Evolutionary conservation across 2,329 filamentous ascomycete genomes (phyloP), one percentile per base, ranked within the genome.

Genomic region (Tricladium varicosporioides): DNA sequence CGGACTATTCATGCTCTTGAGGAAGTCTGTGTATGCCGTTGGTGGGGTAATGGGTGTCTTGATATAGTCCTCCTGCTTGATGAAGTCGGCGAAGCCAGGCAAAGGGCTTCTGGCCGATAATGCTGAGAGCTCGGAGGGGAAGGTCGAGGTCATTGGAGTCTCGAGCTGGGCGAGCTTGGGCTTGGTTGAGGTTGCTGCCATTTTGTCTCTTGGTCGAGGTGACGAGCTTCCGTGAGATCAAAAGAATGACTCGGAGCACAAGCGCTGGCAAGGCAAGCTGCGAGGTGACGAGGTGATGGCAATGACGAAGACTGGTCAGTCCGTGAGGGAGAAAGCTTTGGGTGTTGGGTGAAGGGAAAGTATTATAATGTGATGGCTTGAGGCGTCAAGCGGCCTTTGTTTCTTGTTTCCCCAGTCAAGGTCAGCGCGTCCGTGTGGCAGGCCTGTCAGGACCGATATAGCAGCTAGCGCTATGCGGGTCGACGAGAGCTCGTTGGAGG

Each of bases 21-120:
- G 85, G 70, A 97, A 97, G 69, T 97, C 92, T 64, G 91, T 88
- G 71, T 97, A 97, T 57, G 93, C 92, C 18, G 83, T 80, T 2
- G 93, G 93, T 52, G 93, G 93, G 51, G 89, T 95, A 72, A 97
- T 96, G 49, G 92, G 92, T 4, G 92, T 97, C 75, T 86, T 88
- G 57, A 85, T 74, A 46, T 79, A 74, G 58, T 86, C 82, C 56
- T 88, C 80, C 65, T 88, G 76, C 73, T 92, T 93, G 78, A 92
- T 83, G 65, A 82, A 80, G 54, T 79, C 76, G 16, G 83, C 78
- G 48, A 79, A 79, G 51, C 76, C 77, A 49, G 85, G 85, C 69
- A 89, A 79, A 49, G 89, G 89, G 63, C 87, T 92, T 63, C 81
- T 83, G 48, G 86, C 83, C 62, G 84, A 65, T 80, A 79, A 63